Base-by-base conservation (phyloP, 768 basidiomycete species). In the Lactarius quietus region DNA sequence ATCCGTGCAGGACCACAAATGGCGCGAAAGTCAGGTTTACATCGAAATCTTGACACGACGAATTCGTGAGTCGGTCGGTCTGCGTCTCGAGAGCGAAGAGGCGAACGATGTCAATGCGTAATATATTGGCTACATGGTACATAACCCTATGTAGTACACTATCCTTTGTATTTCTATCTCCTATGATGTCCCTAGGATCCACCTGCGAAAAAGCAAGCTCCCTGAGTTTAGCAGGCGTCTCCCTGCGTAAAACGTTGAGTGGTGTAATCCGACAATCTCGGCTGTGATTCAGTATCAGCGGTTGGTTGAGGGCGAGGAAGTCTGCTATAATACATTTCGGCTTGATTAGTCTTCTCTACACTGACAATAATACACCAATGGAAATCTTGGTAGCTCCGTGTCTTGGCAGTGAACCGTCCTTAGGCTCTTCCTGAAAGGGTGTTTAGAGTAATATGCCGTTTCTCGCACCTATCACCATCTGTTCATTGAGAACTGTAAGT, bases 21-120 rank as follows among this genome's bases (percentile, higher is more conserved):
- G 81, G 83, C 82, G 83, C 57, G 82, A 85, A 26, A 86, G 84
- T 70, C 84, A 85, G 60, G 84, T 82, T 38, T 95, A 90, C 71
- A 78, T 94, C 54, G 85, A 89, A 68, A 86, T 91, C 61, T 89
- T 95, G 85, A 82, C 83, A 39, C 78, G 90, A 55, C 76, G 90
- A 71, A 73, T 93, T 72, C 80, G 83, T 68, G 90, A 92, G 66
- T 83, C 80, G 67, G 78, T 82, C 29, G 88, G 86, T 20, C 72
- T 89, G 65, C 81, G 82, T 39, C 83, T 82, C 23, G 63, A 62
- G 20, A 63, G 65, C 12, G 66, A 64, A n/a, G 70, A 60, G 51
- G 52, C 43, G 38, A 51, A 69, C n/a, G 69, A 54, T 56, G 53
- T 59, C 52, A 38, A 52, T 57, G 68, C 65, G 51, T 59, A 54